Percentiles rank a stretch among this genome's conserved stretches.
Evolutionary conservation across 2,329 filamentous ascomycete genomes (phyloP).

Genomic region (Neoascochyta sp.): DNA sequence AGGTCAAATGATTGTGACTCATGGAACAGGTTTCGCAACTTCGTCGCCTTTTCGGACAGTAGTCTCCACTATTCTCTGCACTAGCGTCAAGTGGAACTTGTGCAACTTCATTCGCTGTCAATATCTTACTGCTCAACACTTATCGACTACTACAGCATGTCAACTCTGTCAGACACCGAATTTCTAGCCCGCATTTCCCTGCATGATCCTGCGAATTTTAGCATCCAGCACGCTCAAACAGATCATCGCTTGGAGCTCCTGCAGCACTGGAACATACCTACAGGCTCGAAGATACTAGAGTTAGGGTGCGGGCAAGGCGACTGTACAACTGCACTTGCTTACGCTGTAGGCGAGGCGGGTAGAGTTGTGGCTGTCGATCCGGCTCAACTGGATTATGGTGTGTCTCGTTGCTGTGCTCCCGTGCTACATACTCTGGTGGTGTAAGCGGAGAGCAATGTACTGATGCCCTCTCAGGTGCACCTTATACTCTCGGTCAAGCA

Average conservation of each 20-base stretch:
- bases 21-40: too few relatives aligned
- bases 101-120: too few relatives aligned
- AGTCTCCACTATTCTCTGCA: too few relatives aligned
- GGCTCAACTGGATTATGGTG: conserved; percentile 48
- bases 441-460: conserved; percentile 1
- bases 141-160: conserved; percentile 10
- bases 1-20: too few relatives aligned
- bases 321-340: conserved; percentile 53
- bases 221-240: conserved; percentile 20
- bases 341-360: conserved; percentile 45
- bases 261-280: conserved; percentile 15
- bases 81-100: too few relatives aligned
- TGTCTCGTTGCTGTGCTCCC: conserved; percentile 4
- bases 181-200: conserved; percentile 16
- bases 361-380: conserved; percentile 51
- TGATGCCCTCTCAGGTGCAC: conserved; percentile 24
- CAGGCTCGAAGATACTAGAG: conserved; percentile 50
- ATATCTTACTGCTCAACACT: conserved; percentile 3
- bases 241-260: conserved; percentile 21
- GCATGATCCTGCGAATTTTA: conserved; percentile 14
- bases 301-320: conserved; percentile 60
- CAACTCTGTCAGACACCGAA: conserved; percentile 8
- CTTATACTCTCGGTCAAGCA: conserved; percentile 48
- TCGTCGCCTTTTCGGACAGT: too few relatives aligned
- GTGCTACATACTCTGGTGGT: neutral